phyloP scores from a whole-genome alignment of 768 basidiomycete species.

The Mrakia frigida region DNA sequence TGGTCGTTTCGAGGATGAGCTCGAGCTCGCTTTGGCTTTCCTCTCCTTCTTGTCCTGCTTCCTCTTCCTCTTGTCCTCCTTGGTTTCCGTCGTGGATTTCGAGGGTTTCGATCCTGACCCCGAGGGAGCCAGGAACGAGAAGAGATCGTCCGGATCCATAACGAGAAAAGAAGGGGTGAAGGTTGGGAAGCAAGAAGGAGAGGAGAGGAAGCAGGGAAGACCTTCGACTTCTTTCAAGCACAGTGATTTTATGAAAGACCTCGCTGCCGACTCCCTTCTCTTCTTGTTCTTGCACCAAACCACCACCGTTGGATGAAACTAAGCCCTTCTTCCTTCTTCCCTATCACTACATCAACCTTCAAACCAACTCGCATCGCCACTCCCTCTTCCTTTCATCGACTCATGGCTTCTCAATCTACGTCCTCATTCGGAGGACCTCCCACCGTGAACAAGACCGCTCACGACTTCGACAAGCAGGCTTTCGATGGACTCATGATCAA shows the following conservation, averaged over 20 bases:
- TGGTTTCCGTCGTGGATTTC: constrained; percentile 24
- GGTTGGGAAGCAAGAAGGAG: not conserved
- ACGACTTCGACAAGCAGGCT: constrained; percentile 77
- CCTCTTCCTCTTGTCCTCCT: constrained; percentile 36
- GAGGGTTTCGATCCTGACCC: constrained; percentile 36
- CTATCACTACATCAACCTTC: not conserved
- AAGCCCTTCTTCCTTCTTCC: not conserved
- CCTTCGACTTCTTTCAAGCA: not conserved
- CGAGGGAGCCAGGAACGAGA: constrained; percentile 59
- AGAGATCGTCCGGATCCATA: constrained; percentile 53
- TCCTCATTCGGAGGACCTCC: not conserved
- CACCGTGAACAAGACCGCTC: constrained; percentile 70
- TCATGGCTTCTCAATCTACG: not conserved
- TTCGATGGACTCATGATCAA: constrained; percentile 81
- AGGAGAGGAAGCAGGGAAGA: not conserved
- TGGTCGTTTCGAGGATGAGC: constrained; percentile 21
- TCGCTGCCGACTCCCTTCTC: not conserved
- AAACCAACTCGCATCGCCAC: no score
- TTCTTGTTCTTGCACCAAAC: no score
- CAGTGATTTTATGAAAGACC: not conserved
- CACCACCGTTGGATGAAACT: constrained; percentile 17
- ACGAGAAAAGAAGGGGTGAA: not conserved
- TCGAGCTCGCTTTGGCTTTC: not conserved
- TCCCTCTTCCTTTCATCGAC: not conserved
- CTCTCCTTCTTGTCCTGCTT: constrained; percentile 29